These are phyloP conservation scores for Nemania sp. DNA, from an alignment of 2,329 filamentous ascomycete genomes.

Conservation along the genomic window DNA sequence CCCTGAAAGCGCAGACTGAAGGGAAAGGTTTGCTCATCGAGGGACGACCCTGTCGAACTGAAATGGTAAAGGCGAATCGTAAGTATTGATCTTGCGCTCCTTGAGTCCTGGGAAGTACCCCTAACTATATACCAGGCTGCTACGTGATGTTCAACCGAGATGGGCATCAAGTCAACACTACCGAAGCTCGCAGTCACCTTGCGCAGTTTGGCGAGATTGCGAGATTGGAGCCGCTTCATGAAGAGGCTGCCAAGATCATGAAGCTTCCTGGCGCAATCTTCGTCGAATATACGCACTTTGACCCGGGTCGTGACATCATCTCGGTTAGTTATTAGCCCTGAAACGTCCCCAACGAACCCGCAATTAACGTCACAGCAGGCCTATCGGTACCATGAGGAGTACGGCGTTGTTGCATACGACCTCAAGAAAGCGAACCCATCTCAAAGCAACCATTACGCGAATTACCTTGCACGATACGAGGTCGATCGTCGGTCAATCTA, in stretches of 20 bases:
- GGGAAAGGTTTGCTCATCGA: constrained; percentile 56
- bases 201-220: constrained; percentile 50
- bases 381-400: constrained; percentile 42
- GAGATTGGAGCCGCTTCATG: constrained; percentile 45
- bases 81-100: constrained; percentile 38
- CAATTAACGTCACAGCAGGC: constrained; percentile 35
- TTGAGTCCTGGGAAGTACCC: background rate
- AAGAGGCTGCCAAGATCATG: constrained; percentile 41
- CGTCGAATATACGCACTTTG: constrained; percentile 56
- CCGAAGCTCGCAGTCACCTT: constrained; percentile 52
- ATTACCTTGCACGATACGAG: constrained; percentile 41
- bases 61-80: constrained; percentile 65
- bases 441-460: constrained; percentile 37
- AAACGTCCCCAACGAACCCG: background rate
- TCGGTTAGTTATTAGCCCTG: constrained; percentile 45
- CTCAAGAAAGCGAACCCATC: constrained; percentile 38
- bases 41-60: constrained; percentile 62
- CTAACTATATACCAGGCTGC: constrained; percentile 47
- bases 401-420: constrained; percentile 41
- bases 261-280: constrained; percentile 46
- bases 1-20: constrained; percentile 51
- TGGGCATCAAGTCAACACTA: constrained; percentile 44
- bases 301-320: constrained; percentile 54
- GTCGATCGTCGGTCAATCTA: constrained; percentile 44
- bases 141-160: constrained; percentile 53